Evolutionary conservation across 768 basidiomycete species (phyloP).

Genomic region (Suillus weaverae): DNA sequence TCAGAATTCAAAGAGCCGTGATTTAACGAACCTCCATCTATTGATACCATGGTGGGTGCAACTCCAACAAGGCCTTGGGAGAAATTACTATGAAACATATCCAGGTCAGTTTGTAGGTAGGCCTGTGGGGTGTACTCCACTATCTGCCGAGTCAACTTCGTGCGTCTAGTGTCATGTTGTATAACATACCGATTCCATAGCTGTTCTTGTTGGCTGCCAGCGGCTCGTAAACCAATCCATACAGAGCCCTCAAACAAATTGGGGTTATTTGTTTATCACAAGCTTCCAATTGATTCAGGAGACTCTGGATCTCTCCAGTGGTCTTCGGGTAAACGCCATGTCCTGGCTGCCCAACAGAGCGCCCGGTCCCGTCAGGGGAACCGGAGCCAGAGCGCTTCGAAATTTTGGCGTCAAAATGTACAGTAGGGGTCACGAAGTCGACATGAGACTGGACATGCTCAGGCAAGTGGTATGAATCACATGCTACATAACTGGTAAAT

Average conservation of each 20-base stretch:
- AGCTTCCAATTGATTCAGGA: constrained; percentile 22
- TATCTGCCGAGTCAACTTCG: constrained; percentile 15
- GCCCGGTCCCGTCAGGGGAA: constrained; percentile 20
- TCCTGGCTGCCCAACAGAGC: constrained; percentile 5
- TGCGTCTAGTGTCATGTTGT: not conserved
- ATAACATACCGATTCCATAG: constrained; percentile 36
- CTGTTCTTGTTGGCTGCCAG: constrained; percentile 34
- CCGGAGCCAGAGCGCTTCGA: constrained; percentile 26
- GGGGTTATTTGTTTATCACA: constrained; percentile 39
- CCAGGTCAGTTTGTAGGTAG: constrained; percentile 43
- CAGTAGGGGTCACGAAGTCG: constrained; percentile 39
- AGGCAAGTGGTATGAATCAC: constrained; percentile 37
- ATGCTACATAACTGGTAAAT: constrained; percentile 23
- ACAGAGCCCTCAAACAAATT: constrained; percentile 39
- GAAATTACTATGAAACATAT: constrained; percentile 43
- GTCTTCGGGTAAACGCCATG: constrained; percentile 11
- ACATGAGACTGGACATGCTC: constrained; percentile 38
- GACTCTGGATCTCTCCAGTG: constrained; percentile 12
- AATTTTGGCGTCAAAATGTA: constrained; percentile 35
- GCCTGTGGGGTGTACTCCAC: constrained; percentile 46
- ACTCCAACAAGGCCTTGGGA: constrained; percentile 39
- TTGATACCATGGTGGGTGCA: constrained; percentile 35
- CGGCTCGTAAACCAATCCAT: constrained; percentile 35
- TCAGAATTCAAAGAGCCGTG: constrained; percentile 1
- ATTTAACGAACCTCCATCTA: not conserved